Conservation (phyloP, 371 early-diverging fungal genomes). For the Basidiobolus meristosporus region DNA sequence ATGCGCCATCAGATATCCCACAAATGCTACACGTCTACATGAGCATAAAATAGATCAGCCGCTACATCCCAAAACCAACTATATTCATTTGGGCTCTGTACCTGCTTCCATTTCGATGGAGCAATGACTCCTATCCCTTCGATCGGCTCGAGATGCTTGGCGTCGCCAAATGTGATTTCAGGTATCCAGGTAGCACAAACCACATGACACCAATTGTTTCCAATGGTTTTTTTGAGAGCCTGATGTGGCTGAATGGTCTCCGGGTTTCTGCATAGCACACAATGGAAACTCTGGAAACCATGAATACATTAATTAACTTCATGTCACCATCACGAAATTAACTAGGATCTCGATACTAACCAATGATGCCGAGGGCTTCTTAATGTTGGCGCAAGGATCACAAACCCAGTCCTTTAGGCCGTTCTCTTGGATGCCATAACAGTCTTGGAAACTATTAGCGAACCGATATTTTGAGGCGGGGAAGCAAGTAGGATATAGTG, state of each 20-base stretch:
- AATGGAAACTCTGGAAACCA: conserved; percentile 22
- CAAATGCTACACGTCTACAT: conserved; percentile 22
- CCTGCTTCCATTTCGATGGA: conserved; percentile 29
- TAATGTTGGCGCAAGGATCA: conserved; percentile 34
- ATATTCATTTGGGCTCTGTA: neutral
- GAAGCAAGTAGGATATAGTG: neutral
- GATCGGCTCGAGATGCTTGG: conserved; percentile 45
- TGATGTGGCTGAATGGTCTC: conserved; percentile 1
- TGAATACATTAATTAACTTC: neutral
- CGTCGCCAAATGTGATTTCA: conserved; percentile 45
- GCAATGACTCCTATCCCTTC: conserved; percentile 51
- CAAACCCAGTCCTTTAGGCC: conserved; percentile 24
- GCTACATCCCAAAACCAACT: neutral
- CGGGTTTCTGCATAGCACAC: conserved; percentile 30
- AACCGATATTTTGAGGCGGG: neutral
- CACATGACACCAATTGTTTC: conserved; percentile 85
- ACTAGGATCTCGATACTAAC: conserved; percentile 6
- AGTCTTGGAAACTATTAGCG: conserved; percentile 11
- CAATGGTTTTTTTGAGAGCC: conserved; percentile 74
- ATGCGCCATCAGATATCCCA: conserved; percentile 17
- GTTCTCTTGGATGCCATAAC: conserved; percentile 15
- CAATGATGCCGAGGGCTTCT: conserved; percentile 31
- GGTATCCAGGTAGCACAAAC: conserved; percentile 74
- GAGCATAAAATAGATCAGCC: neutral
- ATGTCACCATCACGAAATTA: too few relatives aligned